Evolutionary conservation across 2,329 filamentous ascomycete species (phyloP).

Genomic region (Diaporthe vaccinii): DNA sequence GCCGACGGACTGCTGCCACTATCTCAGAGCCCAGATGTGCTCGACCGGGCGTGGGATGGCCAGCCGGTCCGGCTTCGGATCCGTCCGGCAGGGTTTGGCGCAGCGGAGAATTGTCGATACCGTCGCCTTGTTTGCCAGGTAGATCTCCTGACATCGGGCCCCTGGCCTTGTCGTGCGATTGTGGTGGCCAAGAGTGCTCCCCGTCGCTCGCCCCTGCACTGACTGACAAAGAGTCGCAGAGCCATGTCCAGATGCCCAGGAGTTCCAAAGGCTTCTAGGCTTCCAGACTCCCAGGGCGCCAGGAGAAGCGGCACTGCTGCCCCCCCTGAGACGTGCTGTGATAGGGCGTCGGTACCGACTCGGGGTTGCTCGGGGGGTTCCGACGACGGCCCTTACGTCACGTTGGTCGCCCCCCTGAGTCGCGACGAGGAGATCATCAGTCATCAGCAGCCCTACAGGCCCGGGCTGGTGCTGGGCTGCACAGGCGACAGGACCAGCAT

Average conservation of each 20-base stretch:
- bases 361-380: constrained; percentile 26
- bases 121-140: constrained; percentile 11
- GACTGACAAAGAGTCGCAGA: constrained; percentile 13
- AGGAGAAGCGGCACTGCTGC: constrained; percentile 8
- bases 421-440: constrained; percentile 31
- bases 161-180: constrained; percentile 9
- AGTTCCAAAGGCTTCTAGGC: constrained; percentile 6
- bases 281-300: not conserved
- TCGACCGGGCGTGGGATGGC: not conserved
- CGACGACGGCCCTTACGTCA: constrained; percentile 30
- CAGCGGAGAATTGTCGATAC: constrained; percentile 23
- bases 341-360: constrained; percentile 22
- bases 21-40: not conserved
- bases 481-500: not conserved
- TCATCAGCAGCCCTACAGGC: constrained; percentile 27
- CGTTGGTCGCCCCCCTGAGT: constrained; percentile 19
- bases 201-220: not conserved
- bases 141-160: constrained; percentile 12
- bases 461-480: not conserved
- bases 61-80: constrained; percentile 24
- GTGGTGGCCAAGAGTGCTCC: not conserved
- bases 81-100: constrained; percentile 25
- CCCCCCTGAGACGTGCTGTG: constrained; percentile 19
- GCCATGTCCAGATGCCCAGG: not conserved
- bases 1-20: not conserved